Base-by-base conservation (phyloP, 768 basidiomycete genomes). In the Termitomyces sp. region DNA sequence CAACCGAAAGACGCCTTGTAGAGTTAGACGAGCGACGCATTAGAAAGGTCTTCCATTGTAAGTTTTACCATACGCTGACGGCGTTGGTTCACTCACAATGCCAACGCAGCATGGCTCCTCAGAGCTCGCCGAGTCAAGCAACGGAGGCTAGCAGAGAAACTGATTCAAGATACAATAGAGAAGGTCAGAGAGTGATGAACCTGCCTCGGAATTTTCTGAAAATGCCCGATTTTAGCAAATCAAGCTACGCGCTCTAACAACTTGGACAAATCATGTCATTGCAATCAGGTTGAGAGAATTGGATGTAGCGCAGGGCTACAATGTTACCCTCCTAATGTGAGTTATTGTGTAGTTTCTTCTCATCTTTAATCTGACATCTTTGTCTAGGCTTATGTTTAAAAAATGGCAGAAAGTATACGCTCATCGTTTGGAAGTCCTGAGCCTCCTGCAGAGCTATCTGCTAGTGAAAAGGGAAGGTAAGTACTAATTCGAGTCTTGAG, bases 361-460 rank as follows among this genome's bases (percentile, higher is more conserved):
- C 20, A 16, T 55, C 38, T 44, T 41, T 51, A 57, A 38, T 50
- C 49, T 51, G 56, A 61, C 52, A n/a, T 16, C 2, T 14, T 18
- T 51, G 49, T 58, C 33, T 61, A 92, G 88, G 40, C 66, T 69
- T 55, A 79, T 82, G 6, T 89, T 89, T 64, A 75, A 71, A 50
- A 89, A 86, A 72, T 94, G 92, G 91, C 86, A 83, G 66, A 72
- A 69, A 6, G 74, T 81, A 40, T 83, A 80, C 65, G 72, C 77
- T 40, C 83, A 85, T 28, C 89, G 90, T 67, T 79, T 80, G 2
- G 88, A 92, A 68, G 84, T 87, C 62, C 71, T 87, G 3, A 87
- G 84, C 64, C 80, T 95, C n/a, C 84, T 94, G 82, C 87, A 91
- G 67, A 93, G 89, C 67, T 90, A 91, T 70, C 82, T 86, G 58